A percentile compares a stretch with the other conserved stretches of the same genome.
Conservation (phyloP, 1,284 basidiomycete genomes). For the Thecaphora thlaspeos region DNA sequence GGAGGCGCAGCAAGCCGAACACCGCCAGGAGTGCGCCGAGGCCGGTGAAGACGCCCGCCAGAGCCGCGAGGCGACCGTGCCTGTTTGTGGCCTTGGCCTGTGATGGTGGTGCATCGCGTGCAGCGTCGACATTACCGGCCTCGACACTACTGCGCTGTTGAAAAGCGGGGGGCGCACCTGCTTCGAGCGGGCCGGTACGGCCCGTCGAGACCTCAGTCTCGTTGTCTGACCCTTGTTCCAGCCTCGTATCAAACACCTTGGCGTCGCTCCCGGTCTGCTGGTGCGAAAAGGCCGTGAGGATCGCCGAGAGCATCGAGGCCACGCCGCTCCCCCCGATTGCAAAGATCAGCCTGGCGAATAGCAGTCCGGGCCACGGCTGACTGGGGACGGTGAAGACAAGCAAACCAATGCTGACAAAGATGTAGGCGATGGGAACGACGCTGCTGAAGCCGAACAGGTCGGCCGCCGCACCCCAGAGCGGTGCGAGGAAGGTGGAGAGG, state of each 20-base stretch:
- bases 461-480: slow-evolving; percentile 38
- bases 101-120: too few species aligned
- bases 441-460: slow-evolving; percentile 27
- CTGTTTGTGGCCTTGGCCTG: not conserved
- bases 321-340: slow-evolving; percentile 39
- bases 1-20: slow-evolving; percentile 38
- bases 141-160: too few species aligned
- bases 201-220: too few species aligned
- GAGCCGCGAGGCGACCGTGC: slow-evolving; percentile 33
- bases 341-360: slow-evolving; percentile 38
- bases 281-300: slow-evolving; percentile 13
- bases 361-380: slow-evolving; percentile 37
- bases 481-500: slow-evolving; percentile 29
- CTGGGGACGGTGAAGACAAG: slow-evolving; percentile 26
- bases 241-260: too few species aligned
- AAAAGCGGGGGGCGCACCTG: not conserved
- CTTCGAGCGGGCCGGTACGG: too few species aligned
- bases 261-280: too few species aligned
- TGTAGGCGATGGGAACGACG: slow-evolving; percentile 31
- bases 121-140: too few species aligned
- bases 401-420: slow-evolving; percentile 31
- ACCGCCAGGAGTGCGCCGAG: slow-evolving; percentile 36
- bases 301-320: slow-evolving; percentile 41
- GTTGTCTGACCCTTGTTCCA: too few species aligned
- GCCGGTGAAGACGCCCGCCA: slow-evolving; percentile 37